Evolutionary conservation across 106 monocot species (phyloP).

Genomic region (Phalaenopsis aphrodite): DNA sequence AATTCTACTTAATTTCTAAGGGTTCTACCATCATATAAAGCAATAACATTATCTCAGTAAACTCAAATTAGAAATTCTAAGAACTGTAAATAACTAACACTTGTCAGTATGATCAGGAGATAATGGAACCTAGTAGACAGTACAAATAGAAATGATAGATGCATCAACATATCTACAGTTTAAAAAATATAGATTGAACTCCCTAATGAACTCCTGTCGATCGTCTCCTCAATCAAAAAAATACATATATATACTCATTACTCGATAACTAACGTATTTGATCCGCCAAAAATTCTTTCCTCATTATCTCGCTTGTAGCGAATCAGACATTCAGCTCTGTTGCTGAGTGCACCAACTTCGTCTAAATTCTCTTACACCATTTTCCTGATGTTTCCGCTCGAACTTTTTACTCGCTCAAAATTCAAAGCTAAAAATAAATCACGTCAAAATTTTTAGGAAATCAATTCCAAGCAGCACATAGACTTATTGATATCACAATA

Average conservation of each 20-base stretch:
- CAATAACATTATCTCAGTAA: too few relatives aligned
- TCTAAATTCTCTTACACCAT: background rate
- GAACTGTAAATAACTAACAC: too few relatives aligned
- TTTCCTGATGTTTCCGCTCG: background rate
- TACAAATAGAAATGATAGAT: too few relatives aligned
- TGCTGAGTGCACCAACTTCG: background rate
- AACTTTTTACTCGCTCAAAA: background rate
- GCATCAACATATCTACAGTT: background rate
- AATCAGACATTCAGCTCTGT: background rate
- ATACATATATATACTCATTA: background rate
- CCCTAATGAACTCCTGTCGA: background rate
- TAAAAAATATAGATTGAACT: too few relatives aligned
- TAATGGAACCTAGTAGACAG: too few relatives aligned
- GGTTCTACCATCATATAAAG: too few relatives aligned
- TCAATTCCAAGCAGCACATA: background rate
- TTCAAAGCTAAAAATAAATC: background rate
- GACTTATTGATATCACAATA: background rate
- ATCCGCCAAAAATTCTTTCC: background rate
- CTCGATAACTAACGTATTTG: background rate
- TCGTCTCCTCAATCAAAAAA: background rate
- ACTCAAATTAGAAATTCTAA: too few relatives aligned
- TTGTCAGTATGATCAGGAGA: too few relatives aligned
- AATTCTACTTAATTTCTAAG: too few relatives aligned
- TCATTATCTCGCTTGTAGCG: background rate
- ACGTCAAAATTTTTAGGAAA: background rate